Evolutionary conservation across 805 yeast genomes (phyloP), one percentile per base, ranked within the genome.

Genomic region (Metschnikowia gelsemii): DNA sequence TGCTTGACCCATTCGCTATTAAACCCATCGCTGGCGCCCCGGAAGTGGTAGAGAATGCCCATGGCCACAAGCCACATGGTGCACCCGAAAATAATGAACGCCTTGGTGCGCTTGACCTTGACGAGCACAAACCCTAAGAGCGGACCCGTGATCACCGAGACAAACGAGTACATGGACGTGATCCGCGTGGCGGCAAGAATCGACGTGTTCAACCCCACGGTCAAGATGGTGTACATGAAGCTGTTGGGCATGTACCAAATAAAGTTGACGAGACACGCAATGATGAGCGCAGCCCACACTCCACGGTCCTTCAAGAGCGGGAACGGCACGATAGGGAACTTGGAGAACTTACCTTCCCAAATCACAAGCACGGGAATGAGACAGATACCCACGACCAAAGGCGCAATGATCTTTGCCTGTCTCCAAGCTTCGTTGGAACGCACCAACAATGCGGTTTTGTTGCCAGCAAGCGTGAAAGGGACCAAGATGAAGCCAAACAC

Each of bases 401-500:
- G 88, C 5, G 73, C 91, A 51, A 86, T 79, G 50, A 82, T 71
- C 32, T 76, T 67, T 13, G 79, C 87, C 43, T 69, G 65, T 39
- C 64, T 55, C 95, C 95, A 86, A 6, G 52, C 46, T 20, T 42
- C 44, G 38, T 70, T 67, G 2, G 64, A 49, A 1, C 55, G 33
- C 25, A 63, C 57, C 22, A 38, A 33, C 27, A 38, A 25, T 12
- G 47, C 34, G 2, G 51, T 49, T 28, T 49, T 41, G 27, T 38
- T 46, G 49, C 87, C 90, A 9, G 90, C 90, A 22, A 86, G 61
- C 9, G 93, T 84, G 50, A 86, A 70, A 17, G 95, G 93, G 17
- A 79, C 80, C 45, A 86, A 67, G 32, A 86, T 68, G 50, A 83
- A 75, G 30, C 87, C 88, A 17, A 85, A 65, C 2, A 73, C 70